Percentiles rank a stretch among this genome's conserved stretches.
Evolutionary conservation across 768 basidiomycete species (phyloP).

Genomic region (Kwoniella shandongensis): DNA sequence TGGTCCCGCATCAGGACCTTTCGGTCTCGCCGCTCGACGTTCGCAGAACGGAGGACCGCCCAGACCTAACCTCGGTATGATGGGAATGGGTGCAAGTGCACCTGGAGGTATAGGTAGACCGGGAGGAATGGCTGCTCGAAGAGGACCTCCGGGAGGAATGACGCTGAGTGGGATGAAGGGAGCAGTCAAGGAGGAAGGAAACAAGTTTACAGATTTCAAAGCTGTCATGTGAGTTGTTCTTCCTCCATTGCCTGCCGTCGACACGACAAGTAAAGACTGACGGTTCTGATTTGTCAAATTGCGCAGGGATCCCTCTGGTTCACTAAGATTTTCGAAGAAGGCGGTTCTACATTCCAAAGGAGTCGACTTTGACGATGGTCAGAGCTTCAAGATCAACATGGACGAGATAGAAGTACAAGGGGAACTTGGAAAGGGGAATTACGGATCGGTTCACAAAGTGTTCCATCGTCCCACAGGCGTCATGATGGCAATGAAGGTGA

Average conservation of each 20-base stretch:
- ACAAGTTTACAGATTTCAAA: conserved; percentile 87
- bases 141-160: conserved; percentile 54
- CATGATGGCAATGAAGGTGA: conserved; percentile 97
- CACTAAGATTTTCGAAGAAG: conserved; percentile 87
- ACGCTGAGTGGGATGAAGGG: conserved; percentile 67
- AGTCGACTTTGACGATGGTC: conserved; percentile 83
- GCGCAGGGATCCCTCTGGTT: conserved; percentile 88
- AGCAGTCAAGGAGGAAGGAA: conserved; percentile 61
- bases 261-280: neutral
- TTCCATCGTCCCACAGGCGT: conserved; percentile 92
- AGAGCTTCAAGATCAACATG: conserved; percentile 93
- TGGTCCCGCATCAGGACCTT: conserved; percentile 46
- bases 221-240: conserved; percentile 81
- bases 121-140: conserved; percentile 51
- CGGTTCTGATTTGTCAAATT: conserved; percentile 3
- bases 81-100: conserved; percentile 25
- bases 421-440: conserved; percentile 93
- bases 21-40: conserved; percentile 56
- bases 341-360: conserved; percentile 88
- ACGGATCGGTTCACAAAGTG: conserved; percentile 95
- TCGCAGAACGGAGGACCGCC: conserved; percentile 29
- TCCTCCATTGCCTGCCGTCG: neutral
- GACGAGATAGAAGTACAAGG: conserved; percentile 83
- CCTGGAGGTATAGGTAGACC: conserved; percentile 26
- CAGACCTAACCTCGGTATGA: conserved; percentile 22